Percentiles rank a stretch among this genome's conserved stretches.
Evolutionary conservation across 345 rosid species (phyloP).

Genomic region (Salix purpurea): DNA sequence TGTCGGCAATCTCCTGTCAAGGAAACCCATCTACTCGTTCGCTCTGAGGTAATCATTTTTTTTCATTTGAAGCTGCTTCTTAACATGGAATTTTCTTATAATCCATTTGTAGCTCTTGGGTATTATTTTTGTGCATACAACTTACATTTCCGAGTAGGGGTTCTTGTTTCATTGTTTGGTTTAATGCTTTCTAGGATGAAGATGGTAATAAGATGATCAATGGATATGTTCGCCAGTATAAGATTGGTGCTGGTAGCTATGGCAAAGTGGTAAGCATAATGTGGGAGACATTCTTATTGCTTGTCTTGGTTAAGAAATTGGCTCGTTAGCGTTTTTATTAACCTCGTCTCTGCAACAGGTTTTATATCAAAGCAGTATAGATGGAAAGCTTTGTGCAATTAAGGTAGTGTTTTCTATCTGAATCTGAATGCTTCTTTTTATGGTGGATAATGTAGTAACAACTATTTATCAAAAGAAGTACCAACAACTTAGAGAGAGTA

Average conservation of each 20-base stretch:
- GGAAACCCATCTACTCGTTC: slow-evolving; percentile 74
- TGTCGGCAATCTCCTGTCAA: slow-evolving; percentile 90
- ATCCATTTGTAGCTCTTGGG: not conserved
- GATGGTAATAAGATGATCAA: slow-evolving; percentile 82
- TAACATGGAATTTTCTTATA: not conserved
- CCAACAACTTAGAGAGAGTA: not conserved
- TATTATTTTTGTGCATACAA: not conserved
- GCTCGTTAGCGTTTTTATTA: slow-evolving; percentile 10
- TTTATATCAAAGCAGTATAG: slow-evolving; percentile 66
- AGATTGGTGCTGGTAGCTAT: slow-evolving; percentile 97
- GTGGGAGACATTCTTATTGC: slow-evolving; percentile 1
- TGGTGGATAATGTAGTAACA: not conserved
- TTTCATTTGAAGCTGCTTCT: not conserved
- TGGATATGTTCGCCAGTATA: slow-evolving; percentile 71
- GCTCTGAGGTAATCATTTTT: slow-evolving; percentile 58
- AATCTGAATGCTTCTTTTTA: slow-evolving; percentile 1
- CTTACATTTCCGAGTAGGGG: not conserved
- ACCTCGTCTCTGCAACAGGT: slow-evolving; percentile 46
- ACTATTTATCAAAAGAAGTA: not conserved
- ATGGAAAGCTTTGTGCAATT: slow-evolving; percentile 83
- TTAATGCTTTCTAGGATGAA: slow-evolving; percentile 63
- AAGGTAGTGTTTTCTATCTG: slow-evolving; percentile 52
- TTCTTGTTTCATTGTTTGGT: slow-evolving; percentile 2
- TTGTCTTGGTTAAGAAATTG: slow-evolving; percentile 7
- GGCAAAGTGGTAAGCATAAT: slow-evolving; percentile 90